Percentiles rank a stretch among this genome's conserved stretches.
phyloP scores from a whole-genome alignment of 768 basidiomycete species.

The Suillus clintonianus region DNA sequence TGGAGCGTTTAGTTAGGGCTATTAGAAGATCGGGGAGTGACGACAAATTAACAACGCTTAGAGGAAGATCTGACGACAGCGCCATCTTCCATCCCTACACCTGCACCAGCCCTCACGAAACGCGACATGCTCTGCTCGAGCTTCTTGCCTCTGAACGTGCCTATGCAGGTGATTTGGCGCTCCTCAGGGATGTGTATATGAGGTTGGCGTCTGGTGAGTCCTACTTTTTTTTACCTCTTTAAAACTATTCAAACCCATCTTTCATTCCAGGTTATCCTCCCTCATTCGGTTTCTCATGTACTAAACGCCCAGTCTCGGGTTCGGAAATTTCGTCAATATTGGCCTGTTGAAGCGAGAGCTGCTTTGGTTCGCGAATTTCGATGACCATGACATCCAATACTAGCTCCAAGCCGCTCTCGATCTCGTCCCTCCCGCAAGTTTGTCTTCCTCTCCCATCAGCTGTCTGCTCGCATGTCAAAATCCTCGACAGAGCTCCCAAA shows the following conservation, averaged over 20 bases:
- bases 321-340: constrained; percentile 23
- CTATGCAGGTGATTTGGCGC: constrained; percentile 78
- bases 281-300: constrained; percentile 35
- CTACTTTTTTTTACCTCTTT: background rate
- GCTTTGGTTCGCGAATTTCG: constrained; percentile 88
- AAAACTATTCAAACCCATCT: constrained; percentile 12
- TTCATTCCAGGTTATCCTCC: constrained; percentile 40
- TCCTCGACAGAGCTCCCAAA: constrained; percentile 28
- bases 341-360: constrained; percentile 41
- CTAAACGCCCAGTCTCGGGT: constrained; percentile 23
- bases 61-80: constrained; percentile 19
- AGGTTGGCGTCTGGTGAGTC: constrained; percentile 73
- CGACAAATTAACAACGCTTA: constrained; percentile 20
- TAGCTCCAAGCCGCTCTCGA: constrained; percentile 47
- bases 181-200: constrained; percentile 77
- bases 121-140: constrained; percentile 77
- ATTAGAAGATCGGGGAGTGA: constrained; percentile 8
- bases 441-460: constrained; percentile 89
- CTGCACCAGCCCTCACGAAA: constrained; percentile 52
- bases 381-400: constrained; percentile 50
- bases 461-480: constrained; percentile 82
- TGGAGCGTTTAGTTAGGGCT: too few relatives aligned
- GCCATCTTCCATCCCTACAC: constrained; percentile 25
- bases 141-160: constrained; percentile 78
- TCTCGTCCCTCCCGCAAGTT: constrained; percentile 85